A percentile compares a stretch with the other conserved stretches of the same genome.
These are phyloP conservation scores for Pelargonium nanum DNA, from an alignment of 345 rosid genomes.

Conservation along the genomic window DNA sequence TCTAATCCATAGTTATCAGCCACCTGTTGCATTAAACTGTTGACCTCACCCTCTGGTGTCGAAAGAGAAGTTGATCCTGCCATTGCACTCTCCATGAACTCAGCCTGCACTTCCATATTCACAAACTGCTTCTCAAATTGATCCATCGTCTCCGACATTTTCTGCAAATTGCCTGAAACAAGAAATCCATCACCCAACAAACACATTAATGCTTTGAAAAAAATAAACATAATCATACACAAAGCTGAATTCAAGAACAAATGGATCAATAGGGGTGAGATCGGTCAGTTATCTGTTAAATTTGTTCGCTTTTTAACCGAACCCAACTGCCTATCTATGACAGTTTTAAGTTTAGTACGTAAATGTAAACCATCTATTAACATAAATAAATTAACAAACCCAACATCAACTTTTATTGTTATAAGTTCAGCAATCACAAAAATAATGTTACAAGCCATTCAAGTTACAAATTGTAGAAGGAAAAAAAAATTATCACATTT, in stretches of 20 bases:
- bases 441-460: too few species aligned
- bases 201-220: background rate
- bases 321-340: too few species aligned
- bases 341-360: too few species aligned
- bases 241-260: background rate
- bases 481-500: too few species aligned
- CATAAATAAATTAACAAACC: too few species aligned
- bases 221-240: background rate
- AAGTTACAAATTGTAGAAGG: too few species aligned
- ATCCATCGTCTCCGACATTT: constrained; percentile 99
- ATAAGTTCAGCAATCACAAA: too few species aligned
- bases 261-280: too few species aligned
- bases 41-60: constrained; percentile 96
- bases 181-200: constrained; percentile 4
- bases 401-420: too few species aligned
- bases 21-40: constrained; percentile 99
- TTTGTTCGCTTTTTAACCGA: too few species aligned
- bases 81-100: constrained; percentile 97
- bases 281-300: too few species aligned
- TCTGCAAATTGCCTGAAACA: constrained; percentile 82
- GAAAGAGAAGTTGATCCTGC: constrained; percentile 96
- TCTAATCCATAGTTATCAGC: constrained; percentile 95
- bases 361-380: too few species aligned
- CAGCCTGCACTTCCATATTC: constrained; percentile 99
- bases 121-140: constrained; percentile 95